phyloP scores from a whole-genome alignment of 768 basidiomycete species.

The Panellus pusillus region DNA sequence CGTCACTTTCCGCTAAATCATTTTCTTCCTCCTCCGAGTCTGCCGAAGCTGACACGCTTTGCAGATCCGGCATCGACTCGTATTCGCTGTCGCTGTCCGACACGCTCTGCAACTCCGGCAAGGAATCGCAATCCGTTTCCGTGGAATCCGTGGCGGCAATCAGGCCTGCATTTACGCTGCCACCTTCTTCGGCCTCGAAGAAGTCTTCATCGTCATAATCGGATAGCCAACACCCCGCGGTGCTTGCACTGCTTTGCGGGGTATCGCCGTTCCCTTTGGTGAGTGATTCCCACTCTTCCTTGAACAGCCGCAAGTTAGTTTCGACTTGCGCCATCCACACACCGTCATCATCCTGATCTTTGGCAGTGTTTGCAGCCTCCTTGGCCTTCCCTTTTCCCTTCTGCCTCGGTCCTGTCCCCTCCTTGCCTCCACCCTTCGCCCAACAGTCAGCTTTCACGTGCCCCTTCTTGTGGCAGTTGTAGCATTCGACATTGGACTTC shows the following conservation, averaged over 20 bases:
- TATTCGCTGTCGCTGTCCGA: neutral
- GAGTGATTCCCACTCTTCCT: too few species aligned
- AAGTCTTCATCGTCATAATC: constrained; percentile 2
- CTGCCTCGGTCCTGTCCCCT: constrained; percentile 16
- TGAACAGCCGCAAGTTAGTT: neutral
- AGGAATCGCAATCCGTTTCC: neutral
- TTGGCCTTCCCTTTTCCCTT: constrained; percentile 1
- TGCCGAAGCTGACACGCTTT: neutral
- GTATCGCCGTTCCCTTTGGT: too few species aligned
- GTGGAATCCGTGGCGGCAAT: neutral
- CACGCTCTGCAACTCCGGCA: neutral
- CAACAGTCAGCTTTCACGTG: constrained; percentile 19
- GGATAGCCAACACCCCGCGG: too few species aligned
- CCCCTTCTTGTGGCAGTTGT: constrained; percentile 23
- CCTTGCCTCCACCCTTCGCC: constrained; percentile 10
- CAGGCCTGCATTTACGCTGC: neutral
- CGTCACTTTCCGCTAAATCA: too few species aligned
- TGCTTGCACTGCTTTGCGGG: too few species aligned
- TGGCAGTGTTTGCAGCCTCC: neutral
- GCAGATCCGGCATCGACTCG: neutral
- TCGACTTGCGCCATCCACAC: constrained; percentile 5
- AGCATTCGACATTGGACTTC: constrained; percentile 15
- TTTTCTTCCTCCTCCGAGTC: neutral
- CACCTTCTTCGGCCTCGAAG: neutral
- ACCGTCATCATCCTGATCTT: neutral